phyloP scores from a whole-genome alignment of 441 rosid species.

The Erysimum pusillum region DNA sequence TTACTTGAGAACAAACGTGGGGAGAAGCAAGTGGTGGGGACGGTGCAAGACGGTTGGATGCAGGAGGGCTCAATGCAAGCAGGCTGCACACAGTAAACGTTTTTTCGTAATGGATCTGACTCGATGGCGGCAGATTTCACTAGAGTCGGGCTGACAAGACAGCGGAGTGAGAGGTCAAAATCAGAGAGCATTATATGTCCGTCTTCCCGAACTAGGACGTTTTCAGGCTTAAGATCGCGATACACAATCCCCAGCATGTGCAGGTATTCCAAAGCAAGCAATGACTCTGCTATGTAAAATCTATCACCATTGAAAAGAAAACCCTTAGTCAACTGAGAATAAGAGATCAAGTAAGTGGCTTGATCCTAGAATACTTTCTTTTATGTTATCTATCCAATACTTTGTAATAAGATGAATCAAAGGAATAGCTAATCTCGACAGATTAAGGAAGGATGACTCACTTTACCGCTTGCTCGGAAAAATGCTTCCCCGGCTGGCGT shows the following conservation, averaged over 20 bases:
- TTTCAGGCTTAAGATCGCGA: conserved; percentile 94
- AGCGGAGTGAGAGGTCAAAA: conserved; percentile 91
- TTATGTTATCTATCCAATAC: background rate
- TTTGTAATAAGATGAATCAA: background rate
- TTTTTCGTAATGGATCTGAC: conserved; percentile 75
- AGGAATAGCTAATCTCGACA: conserved; percentile 9
- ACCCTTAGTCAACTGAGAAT: background rate
- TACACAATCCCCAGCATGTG: conserved; percentile 94
- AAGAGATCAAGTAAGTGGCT: background rate
- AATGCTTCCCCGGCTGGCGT: conserved; percentile 90
- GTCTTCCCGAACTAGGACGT: conserved; percentile 90
- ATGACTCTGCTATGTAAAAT: conserved; percentile 88
- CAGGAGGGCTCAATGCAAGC: conserved; percentile 89
- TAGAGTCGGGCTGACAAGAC: conserved; percentile 86
- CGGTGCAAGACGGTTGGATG: conserved; percentile 89
- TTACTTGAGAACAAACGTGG: conserved; percentile 86
- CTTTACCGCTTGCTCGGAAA: conserved; percentile 95
- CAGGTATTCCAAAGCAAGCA: conserved; percentile 84
- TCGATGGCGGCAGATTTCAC: conserved; percentile 72
- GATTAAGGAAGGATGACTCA: conserved; percentile 47
- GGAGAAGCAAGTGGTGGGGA: conserved; percentile 83
- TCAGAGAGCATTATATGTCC: conserved; percentile 97
- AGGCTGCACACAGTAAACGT: conserved; percentile 83
- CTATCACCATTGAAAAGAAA: conserved; percentile 54
- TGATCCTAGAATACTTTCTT: background rate